Conservation (phyloP, 768 basidiomycete genomes). For the Lactarius psammicola region DNA sequence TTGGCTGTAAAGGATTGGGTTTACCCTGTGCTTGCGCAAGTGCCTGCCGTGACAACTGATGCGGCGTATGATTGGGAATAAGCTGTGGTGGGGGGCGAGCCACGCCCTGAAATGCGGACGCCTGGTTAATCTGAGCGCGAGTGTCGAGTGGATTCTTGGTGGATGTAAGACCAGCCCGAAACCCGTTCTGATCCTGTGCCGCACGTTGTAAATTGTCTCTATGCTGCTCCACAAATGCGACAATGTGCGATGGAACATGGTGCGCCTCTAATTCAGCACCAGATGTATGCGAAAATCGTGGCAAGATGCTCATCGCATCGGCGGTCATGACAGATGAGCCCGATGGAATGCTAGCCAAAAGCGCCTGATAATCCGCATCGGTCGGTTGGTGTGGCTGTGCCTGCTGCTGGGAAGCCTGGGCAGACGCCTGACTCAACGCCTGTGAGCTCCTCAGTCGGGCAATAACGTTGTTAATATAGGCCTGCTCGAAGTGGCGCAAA, state of each 20-base stretch:
- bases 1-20: neutral
- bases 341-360: conserved; percentile 3
- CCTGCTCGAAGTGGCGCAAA: conserved; percentile 14
- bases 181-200: too few relatives aligned
- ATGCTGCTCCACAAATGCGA: too few relatives aligned
- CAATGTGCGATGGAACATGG: too few relatives aligned
- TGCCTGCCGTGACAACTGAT: conserved; percentile 1
- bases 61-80: neutral
- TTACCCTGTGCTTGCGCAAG: conserved; percentile 6
- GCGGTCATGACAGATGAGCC: conserved; percentile 2
- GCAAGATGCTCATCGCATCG: conserved; percentile 14
- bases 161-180: too few relatives aligned
- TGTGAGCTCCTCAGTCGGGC: neutral
- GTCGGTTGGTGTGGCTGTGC: conserved; percentile 14
- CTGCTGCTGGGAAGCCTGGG: conserved; percentile 4
- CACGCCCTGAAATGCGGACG: conserved; percentile 2
- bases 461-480: neutral
- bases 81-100: conserved; percentile 2
- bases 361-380: conserved; percentile 16
- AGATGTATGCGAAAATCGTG: neutral
- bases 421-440: neutral
- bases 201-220: too few relatives aligned
- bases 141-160: too few relatives aligned
- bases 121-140: conserved; percentile 12
- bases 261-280: too few relatives aligned